These are phyloP conservation scores for Wolfiporia cocos DNA, from an alignment of 1,284 basidiomycete species.

Conservation along the genomic window DNA sequence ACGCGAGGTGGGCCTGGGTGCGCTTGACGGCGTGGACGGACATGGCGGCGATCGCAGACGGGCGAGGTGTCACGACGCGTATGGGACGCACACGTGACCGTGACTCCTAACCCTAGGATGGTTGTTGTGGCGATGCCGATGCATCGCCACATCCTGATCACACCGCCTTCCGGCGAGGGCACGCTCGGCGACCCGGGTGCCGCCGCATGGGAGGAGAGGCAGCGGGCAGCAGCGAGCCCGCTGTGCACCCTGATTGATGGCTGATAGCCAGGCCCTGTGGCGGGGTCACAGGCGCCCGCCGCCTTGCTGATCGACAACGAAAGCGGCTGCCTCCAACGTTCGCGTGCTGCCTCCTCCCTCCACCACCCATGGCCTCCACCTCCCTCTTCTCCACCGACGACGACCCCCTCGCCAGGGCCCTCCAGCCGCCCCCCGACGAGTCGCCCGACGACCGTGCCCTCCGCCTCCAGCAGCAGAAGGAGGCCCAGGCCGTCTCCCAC, in stretches of 20 bases:
- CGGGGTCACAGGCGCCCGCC: background rate
- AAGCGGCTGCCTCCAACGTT: slow-evolving; percentile 1
- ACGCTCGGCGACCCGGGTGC: background rate
- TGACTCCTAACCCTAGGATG: slow-evolving; percentile 2
- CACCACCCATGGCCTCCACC: slow-evolving; percentile 3
- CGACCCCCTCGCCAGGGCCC: slow-evolving; percentile 27
- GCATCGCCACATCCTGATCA: background rate
- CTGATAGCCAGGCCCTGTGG: slow-evolving; percentile 4
- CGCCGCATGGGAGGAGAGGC: background rate
- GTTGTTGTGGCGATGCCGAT: background rate
- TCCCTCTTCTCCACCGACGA: slow-evolving; percentile 17
- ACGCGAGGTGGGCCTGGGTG: slow-evolving; percentile 43
- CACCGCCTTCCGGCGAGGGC: background rate
- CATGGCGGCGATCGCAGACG: slow-evolving; percentile 24
- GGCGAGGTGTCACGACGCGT: background rate
- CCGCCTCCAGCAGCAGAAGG: slow-evolving; percentile 35
- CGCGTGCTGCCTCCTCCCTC: slow-evolving; percentile 1
- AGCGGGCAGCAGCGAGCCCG: background rate
- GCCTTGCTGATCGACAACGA: background rate
- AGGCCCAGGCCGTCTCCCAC: slow-evolving; percentile 38
- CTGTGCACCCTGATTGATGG: slow-evolving; percentile 9
- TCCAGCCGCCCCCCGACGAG: slow-evolving; percentile 36
- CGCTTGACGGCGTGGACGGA: slow-evolving; percentile 49
- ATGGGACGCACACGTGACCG: background rate
- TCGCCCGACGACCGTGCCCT: slow-evolving; percentile 35